Base-by-base conservation (phyloP, 148 eudicot species). In the Fallopia convolvulus region DNA sequence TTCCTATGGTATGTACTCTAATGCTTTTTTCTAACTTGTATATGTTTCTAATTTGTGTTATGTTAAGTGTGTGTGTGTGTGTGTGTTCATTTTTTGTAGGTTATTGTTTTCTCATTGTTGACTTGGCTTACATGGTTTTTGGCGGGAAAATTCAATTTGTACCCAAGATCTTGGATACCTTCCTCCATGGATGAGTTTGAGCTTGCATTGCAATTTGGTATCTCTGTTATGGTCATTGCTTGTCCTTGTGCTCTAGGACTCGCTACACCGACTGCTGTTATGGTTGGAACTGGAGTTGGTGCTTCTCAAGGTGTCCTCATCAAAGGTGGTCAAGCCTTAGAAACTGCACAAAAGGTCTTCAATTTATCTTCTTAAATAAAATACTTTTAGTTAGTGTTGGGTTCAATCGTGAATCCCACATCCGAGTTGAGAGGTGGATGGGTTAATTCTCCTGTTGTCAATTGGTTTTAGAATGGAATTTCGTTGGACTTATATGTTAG, bases 251-350 rank as follows among this genome's bases (percentile, higher is more conserved):
- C 99, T 70, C 87, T 95, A 30, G 99, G 99, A 76, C 84, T 95
- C 81, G 99, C 99, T 47, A 95, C 99, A n/a, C 99, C 98, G 10
- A 95, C 99, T 32, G 99, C 99, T 65, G 98, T 95, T 74, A 95
- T 95, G 99, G 99, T 95, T 85, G 99, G 99, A 56, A 93, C 99
- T 3, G 99, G 99, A 30, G 92, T 95, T 14, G 98, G 99, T 77
- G 99, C 99, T 75, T 84, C 97, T 63, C 97, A 91, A 80, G 99
- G 99, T 81, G 89, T 95, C 65, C 97, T 95, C 8, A 95, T 95
- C 72, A 95, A 95, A 85, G 99, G 97, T 13, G 99, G 99, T 47
- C 94, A 88, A 40, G 99, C 99, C 66, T 83, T 95, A 75, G 99
- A 95, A 83, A 87, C 85, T 76, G 91, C 99, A 76, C 97, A 93